Base-by-base conservation (phyloP, 805 yeast species). In the Candida quercuum region DNA sequence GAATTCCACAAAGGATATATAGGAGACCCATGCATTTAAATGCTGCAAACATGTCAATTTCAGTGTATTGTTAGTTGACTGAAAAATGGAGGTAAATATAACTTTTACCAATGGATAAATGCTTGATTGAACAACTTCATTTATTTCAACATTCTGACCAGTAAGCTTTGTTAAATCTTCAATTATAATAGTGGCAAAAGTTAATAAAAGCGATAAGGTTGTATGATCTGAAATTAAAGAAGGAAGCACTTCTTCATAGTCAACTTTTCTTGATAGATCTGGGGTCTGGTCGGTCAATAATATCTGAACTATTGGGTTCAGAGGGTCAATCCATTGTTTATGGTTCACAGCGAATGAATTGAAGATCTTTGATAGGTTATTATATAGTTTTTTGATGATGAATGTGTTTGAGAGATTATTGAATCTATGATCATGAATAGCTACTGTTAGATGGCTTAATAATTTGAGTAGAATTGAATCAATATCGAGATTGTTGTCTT, bases 311-410 rank as follows among this genome's bases (percentile, higher is more conserved):
- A 65, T 25, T 1, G 64, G 42, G 1, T 47, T 26, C 21, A 74
- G 38, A 1, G 80, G 78, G 34, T 65, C 49, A 6, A 37, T 32
- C 72, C 78, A 74, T 3, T 41, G 35, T 2, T 49, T 39, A 29
- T 59, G 60, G 39, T 65, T 58, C 33, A 69, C 57, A 4, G 39
- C 40, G 18, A 33, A 42, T 12, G 40, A 40, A 16, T 36, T 45
- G 54, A 64, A 81, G 4, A 76, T 51, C 24, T 74, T 51, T 3
- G 79, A 66, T 22, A 80, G 48, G 34, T 77, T 72, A 6, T 83
- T 71, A 36, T 82, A 56, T 36, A 83, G 54, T 49, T 84, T 84
- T 41, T 67, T 71, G 18, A 76, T 57, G n/a, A 81, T 73, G 47
- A 79, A 64, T 36, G 59, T 39, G 26, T 56, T 46, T 6, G 41